Conservation (phyloP, 2,329 filamentous ascomycete species). For the Epichloe elymi region DNA sequence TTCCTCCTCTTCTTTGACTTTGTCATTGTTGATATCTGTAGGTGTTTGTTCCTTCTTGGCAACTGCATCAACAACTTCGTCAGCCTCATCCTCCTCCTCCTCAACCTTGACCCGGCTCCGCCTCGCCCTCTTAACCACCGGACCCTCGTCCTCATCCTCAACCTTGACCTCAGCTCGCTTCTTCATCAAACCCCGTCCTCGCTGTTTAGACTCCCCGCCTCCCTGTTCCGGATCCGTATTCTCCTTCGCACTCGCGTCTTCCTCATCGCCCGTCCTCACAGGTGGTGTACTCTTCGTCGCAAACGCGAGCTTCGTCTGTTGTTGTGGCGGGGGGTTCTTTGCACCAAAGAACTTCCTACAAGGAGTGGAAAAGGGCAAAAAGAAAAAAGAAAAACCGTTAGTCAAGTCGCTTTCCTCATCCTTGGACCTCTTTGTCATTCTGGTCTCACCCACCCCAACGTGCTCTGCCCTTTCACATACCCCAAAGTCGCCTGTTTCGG, state of each 20-base stretch:
- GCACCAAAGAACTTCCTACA: slow-evolving; percentile 73
- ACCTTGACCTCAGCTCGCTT: slow-evolving; percentile 7
- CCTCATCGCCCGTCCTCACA: slow-evolving; percentile 16
- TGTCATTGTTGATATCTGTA: slow-evolving; percentile 15
- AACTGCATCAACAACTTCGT: background rate
- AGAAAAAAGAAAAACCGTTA: background rate
- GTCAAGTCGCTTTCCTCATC: no score
- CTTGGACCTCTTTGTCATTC: no score
- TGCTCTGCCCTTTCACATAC: slow-evolving; percentile 73
- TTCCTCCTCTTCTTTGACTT: slow-evolving; percentile 13
- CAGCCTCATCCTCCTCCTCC: slow-evolving; percentile 9
- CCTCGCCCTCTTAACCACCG: slow-evolving; percentile 44
- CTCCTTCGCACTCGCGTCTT: slow-evolving; percentile 21
- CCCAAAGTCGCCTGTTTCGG: slow-evolving; percentile 71
- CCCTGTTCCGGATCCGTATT: slow-evolving; percentile 26
- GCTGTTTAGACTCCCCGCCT: slow-evolving; percentile 29
- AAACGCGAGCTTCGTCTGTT: slow-evolving; percentile 72
- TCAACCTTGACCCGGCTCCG: slow-evolving; percentile 34
- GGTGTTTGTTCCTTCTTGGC: slow-evolving; percentile 8
- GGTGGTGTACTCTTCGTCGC: slow-evolving; percentile 38
- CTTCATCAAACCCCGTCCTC: slow-evolving; percentile 18
- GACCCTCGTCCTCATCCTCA: slow-evolving; percentile 41
- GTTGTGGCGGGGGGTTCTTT: slow-evolving; percentile 40
- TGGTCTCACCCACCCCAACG: slow-evolving; percentile 47
- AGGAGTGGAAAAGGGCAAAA: slow-evolving; percentile 2